phyloP scores from a whole-genome alignment of 129 eudicot genomes.

The Flaveria linearis region DNA sequence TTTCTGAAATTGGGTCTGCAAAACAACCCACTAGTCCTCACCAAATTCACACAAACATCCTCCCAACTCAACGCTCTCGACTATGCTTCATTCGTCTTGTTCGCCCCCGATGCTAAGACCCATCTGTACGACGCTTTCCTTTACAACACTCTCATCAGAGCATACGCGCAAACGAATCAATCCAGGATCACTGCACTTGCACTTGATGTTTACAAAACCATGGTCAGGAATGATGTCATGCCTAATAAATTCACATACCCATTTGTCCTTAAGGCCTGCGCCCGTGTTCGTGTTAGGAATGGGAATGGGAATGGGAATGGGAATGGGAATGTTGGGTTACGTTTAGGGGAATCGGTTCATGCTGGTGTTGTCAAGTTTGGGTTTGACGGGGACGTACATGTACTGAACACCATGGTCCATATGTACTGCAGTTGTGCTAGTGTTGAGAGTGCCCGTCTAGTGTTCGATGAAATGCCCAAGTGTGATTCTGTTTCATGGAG shows the following conservation, averaged over 20 bases:
- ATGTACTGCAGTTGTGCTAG: slow-evolving; percentile 62
- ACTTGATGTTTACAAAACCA: slow-evolving; percentile 42
- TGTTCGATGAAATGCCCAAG: slow-evolving; percentile 68
- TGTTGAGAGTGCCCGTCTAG: slow-evolving; percentile 43
- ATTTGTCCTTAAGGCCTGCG: slow-evolving; percentile 80
- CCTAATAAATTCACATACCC: slow-evolving; percentile 87
- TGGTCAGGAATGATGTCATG: slow-evolving; percentile 43
- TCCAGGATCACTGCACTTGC: slow-evolving; percentile 39
- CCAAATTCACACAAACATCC: slow-evolving; percentile 67
- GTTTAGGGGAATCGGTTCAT: slow-evolving; percentile 60
- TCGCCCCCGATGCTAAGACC: slow-evolving; percentile 43
- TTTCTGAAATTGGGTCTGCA: slow-evolving; percentile 67
- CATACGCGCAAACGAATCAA: slow-evolving; percentile 51
- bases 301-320: slow-evolving; percentile 14
- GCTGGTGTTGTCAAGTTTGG: slow-evolving; percentile 61
- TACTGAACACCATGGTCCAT: slow-evolving; percentile 68
- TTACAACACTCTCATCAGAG: slow-evolving; percentile 73
- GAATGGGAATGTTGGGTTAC: slow-evolving; percentile 28
- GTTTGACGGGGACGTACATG: slow-evolving; percentile 59
- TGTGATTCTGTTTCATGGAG: slow-evolving; percentile 67
- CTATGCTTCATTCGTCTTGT: slow-evolving; percentile 61
- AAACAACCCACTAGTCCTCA: slow-evolving; percentile 73
- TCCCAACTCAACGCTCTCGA: slow-evolving; percentile 51
- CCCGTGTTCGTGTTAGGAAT: slow-evolving; percentile 26
- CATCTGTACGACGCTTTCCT: slow-evolving; percentile 66